Conservation (phyloP, 192 early-diverging fungal genomes). For the Podochytrium sp. region DNA sequence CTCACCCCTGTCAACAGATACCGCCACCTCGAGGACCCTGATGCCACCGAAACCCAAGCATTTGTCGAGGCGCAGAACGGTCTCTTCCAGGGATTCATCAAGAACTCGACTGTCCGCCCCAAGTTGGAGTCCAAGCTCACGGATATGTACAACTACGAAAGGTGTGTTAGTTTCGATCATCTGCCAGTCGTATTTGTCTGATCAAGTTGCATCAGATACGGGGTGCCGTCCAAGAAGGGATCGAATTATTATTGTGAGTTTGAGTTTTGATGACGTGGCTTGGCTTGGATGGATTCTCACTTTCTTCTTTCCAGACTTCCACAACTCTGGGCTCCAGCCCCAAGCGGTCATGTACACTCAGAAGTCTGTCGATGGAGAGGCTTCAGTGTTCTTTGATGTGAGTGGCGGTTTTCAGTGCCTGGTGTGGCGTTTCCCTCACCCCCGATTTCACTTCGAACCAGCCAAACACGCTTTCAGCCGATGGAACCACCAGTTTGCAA, state of each 20-base stretch:
- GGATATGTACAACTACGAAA: conserved; percentile 61
- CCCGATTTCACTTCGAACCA: not conserved
- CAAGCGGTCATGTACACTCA: conserved; percentile 65
- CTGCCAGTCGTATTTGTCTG: not conserved
- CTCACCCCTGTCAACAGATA: conserved; percentile 3
- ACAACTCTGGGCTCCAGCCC: conserved; percentile 61
- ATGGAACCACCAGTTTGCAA: conserved; percentile 59
- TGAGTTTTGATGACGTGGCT: not conserved
- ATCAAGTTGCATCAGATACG: conserved; percentile 6
- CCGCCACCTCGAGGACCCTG: conserved; percentile 65
- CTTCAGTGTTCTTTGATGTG: conserved; percentile 52
- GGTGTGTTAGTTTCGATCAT: conserved; percentile 24
- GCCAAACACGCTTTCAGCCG: conserved; percentile 61
- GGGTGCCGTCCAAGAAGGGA: conserved; percentile 59
- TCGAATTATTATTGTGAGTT: conserved; percentile 60
- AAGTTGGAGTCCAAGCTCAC: conserved; percentile 52
- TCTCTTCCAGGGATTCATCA: conserved; percentile 50
- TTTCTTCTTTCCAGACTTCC: conserved; percentile 39
- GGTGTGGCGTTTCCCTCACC: conserved; percentile 39
- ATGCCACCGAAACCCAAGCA: conserved; percentile 60
- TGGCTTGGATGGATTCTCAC: not conserved
- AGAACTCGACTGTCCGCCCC: conserved; percentile 31
- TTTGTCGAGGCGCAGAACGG: conserved; percentile 70
- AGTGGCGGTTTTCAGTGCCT: not conserved
- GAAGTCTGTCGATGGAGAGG: conserved; percentile 44